Conservation (phyloP, 805 yeast genomes). For the Saturnispora mendoncae region DNA sequence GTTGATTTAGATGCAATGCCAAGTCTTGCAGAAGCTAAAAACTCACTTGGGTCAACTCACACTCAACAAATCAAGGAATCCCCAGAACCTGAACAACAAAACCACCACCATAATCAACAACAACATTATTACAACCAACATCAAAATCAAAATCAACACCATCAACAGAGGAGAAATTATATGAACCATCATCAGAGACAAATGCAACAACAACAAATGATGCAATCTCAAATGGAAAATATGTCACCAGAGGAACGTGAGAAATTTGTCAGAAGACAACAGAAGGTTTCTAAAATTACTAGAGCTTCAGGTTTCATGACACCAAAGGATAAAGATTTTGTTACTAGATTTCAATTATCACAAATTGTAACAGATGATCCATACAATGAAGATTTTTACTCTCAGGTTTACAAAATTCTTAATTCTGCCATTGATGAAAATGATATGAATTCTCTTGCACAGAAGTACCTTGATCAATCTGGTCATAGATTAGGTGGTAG, state of each 20-base stretch:
- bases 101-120: slow-evolving; percentile 10
- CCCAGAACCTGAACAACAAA: slow-evolving; percentile 6
- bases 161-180: slow-evolving; percentile 15
- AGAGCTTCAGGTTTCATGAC: slow-evolving; percentile 91
- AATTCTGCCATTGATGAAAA: slow-evolving; percentile 49
- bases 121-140: no score
- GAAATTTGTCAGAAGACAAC: slow-evolving; percentile 56
- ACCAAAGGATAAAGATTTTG: slow-evolving; percentile 93
- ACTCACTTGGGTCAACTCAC: slow-evolving; percentile 2
- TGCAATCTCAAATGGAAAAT: slow-evolving; percentile 30
- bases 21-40: slow-evolving; percentile 14
- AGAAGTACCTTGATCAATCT: slow-evolving; percentile 82
- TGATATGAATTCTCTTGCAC: slow-evolving; percentile 76
- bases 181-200: slow-evolving; percentile 17
- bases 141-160: no score
- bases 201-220: slow-evolving; percentile 21
- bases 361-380: slow-evolving; percentile 97
- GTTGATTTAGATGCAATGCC: slow-evolving; percentile 19
- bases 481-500: slow-evolving; percentile 88
- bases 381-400: slow-evolving; percentile 91
- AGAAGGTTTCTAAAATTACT: slow-evolving; percentile 65
- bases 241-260: slow-evolving; percentile 68
- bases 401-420: slow-evolving; percentile 79
- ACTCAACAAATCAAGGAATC: slow-evolving; percentile 1
- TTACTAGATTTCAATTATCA: slow-evolving; percentile 87